Evolutionary conservation across 2,329 filamentous ascomycete species (phyloP).

Genomic region (Alternaria arbusti): DNA sequence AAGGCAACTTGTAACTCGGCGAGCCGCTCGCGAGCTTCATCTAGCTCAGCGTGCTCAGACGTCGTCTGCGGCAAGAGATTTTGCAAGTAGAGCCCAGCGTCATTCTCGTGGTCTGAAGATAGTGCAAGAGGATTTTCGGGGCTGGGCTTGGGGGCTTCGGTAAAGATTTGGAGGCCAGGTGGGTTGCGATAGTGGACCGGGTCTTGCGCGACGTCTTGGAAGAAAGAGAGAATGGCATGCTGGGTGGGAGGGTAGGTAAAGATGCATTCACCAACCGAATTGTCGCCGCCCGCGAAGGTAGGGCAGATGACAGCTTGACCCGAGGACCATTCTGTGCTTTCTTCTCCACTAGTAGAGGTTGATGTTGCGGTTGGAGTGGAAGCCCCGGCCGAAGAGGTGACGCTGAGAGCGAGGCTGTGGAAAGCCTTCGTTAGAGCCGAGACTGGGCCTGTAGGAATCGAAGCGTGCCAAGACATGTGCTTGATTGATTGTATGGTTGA

Average conservation of each 20-base stretch:
- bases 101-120: constrained; percentile 6
- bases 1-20: constrained; percentile 27
- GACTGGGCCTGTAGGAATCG: neutral
- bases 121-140: constrained; percentile 22
- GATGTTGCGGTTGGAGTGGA: neutral
- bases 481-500: neutral
- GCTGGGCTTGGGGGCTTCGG: constrained; percentile 18
- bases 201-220: constrained; percentile 63
- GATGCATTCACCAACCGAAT: constrained; percentile 65
- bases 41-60: constrained; percentile 27
- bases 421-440: constrained; percentile 13
- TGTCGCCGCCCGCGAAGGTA: constrained; percentile 71
- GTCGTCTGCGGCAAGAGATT: constrained; percentile 17
- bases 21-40: constrained; percentile 13
- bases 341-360: neutral
- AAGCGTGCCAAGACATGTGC: constrained; percentile 23
- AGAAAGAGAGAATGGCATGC: constrained; percentile 64
- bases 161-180: constrained; percentile 20
- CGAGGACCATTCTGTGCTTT: constrained; percentile 14
- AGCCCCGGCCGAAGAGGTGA: neutral
- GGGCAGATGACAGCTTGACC: constrained; percentile 43
- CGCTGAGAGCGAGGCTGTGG: constrained; percentile 9
- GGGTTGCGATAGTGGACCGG: constrained; percentile 45
- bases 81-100: neutral
- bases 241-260: constrained; percentile 61